phyloP scores from a whole-genome alignment of 2,329 filamentous ascomycete genomes.

The Pestalotiopsis sp. region DNA sequence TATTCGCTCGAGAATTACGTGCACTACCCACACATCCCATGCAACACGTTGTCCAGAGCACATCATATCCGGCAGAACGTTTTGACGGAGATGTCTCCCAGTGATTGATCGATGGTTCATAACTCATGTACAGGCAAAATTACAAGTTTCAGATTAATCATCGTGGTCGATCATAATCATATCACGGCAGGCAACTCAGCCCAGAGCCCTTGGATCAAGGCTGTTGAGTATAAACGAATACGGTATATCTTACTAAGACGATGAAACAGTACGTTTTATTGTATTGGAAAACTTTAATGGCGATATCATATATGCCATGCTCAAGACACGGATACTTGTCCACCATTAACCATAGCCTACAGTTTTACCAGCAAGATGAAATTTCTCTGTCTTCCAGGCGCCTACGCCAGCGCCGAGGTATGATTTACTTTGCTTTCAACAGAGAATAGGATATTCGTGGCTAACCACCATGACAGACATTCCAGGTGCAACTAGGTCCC shows the following conservation, averaged over 20 bases:
- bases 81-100: too few species aligned
- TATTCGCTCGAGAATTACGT: neutral
- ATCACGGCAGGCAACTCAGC: neutral
- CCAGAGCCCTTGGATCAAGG: neutral
- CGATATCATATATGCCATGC: neutral
- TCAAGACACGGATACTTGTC: neutral
- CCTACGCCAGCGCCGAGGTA: conserved; percentile 31
- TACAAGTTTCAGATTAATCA: neutral
- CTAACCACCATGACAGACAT: conserved; percentile 17
- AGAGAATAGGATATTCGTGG: neutral
- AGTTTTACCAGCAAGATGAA: conserved; percentile 23
- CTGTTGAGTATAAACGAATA: neutral
- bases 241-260: too few species aligned
- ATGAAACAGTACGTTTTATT: too few species aligned
- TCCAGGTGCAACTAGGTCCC: conserved; percentile 15
- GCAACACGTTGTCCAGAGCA: too few species aligned
- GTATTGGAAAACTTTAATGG: neutral
- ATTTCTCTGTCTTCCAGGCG: conserved; percentile 32
- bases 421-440: neutral
- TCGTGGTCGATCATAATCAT: neutral
- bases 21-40: too few species aligned
- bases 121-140: neutral
- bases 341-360: neutral
- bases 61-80: too few species aligned
- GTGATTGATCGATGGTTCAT: too few species aligned